phyloP scores from a whole-genome alignment of 106 monocot species.

The Apostasia shenzhenica region DNA sequence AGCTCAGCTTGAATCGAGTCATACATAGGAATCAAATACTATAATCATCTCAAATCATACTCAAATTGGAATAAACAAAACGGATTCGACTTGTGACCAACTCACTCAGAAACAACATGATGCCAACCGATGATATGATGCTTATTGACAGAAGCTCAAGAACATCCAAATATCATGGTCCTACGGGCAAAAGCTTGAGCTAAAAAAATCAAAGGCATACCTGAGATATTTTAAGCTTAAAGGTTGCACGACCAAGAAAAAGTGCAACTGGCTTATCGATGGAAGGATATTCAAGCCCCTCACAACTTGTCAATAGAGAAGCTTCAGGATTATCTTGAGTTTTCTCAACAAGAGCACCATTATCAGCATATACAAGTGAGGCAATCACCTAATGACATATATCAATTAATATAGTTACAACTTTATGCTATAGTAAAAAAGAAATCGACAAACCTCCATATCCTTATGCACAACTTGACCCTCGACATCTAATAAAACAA shows the following conservation, averaged over 20 bases:
- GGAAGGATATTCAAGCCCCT: conserved; percentile 73
- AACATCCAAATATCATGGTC: no score
- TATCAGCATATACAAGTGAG: conserved; percentile 83
- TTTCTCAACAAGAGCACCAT: conserved; percentile 58
- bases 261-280: conserved; percentile 45
- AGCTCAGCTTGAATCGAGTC: no score
- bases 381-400: conserved; percentile 53
- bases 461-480: conserved; percentile 58
- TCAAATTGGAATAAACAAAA: no score
- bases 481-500: conserved; percentile 58
- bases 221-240: conserved; percentile 91
- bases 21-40: no score
- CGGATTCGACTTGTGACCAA: no score
- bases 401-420: conserved; percentile 2
- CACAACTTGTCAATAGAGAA: conserved; percentile 57
- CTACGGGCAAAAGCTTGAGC: no score
- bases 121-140: neutral
- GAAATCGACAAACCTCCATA: conserved; percentile 41
- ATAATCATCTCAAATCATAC: no score
- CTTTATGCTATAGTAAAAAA: neutral
- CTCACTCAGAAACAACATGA: neutral
- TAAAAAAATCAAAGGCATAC: conserved; percentile 16
- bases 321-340: conserved; percentile 47
- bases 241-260: conserved; percentile 61
- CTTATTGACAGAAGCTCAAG: no score